phyloP scores from a whole-genome alignment of 2,329 filamentous ascomycete genomes.

The Fusarium cyanostomum region DNA sequence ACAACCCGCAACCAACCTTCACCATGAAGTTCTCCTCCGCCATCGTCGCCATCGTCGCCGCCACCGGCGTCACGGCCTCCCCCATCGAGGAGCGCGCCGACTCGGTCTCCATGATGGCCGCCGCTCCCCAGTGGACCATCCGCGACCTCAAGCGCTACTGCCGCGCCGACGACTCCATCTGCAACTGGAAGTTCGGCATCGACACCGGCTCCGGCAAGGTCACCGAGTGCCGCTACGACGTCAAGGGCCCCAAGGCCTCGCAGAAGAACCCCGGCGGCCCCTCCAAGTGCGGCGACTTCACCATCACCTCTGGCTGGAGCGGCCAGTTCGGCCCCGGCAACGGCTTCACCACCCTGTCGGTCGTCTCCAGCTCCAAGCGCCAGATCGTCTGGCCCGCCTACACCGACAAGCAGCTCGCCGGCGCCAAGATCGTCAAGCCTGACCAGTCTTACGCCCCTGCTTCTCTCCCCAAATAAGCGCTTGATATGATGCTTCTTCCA shows the following conservation, averaged over 20 bases:
- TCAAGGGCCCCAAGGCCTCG: constrained; percentile 49
- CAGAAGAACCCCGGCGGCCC: constrained; percentile 50
- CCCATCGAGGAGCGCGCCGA: constrained; percentile 31
- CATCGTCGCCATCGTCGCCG: constrained; percentile 49
- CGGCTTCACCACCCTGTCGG: constrained; percentile 64
- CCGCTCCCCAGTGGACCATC: constrained; percentile 54
- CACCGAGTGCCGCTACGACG: constrained; percentile 38
- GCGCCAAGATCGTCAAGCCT: constrained; percentile 57
- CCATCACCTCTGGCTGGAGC: constrained; percentile 64
- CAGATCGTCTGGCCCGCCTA: constrained; percentile 64
- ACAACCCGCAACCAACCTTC: constrained; percentile 20
- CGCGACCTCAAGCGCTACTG: constrained; percentile 53
- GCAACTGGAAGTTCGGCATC: constrained; percentile 57
- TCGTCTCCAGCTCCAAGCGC: constrained; percentile 54
- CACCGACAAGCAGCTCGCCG: constrained; percentile 59
- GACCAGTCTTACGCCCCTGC: constrained; percentile 57
- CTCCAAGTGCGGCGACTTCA: constrained; percentile 59
- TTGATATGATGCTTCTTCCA: background rate
- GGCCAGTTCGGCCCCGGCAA: constrained; percentile 62
- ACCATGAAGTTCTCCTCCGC: constrained; percentile 57
- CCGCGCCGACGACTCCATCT: constrained; percentile 50
- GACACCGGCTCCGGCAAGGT: constrained; percentile 54
- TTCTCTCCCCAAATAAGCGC: constrained; percentile 35
- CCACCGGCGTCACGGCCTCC: constrained; percentile 51
- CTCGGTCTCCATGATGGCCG: constrained; percentile 53